phyloP scores from a whole-genome alignment of 2,329 filamentous ascomycete species.

The Fusarium bulbicola region DNA sequence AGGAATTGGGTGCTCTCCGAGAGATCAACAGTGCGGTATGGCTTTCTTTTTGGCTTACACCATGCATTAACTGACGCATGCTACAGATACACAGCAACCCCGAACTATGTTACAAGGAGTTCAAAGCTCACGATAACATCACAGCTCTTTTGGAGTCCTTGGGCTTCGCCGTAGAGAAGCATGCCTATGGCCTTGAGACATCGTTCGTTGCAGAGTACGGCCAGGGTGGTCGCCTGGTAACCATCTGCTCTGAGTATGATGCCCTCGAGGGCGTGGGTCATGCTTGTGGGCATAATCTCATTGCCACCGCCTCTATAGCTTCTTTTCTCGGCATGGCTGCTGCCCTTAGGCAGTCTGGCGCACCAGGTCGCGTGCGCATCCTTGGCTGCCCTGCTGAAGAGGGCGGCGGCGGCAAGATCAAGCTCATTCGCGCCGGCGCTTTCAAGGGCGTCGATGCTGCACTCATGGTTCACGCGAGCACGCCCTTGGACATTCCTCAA shows the following conservation, averaged over 20 bases:
- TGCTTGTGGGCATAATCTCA: not conserved
- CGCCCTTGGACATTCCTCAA: not conserved
- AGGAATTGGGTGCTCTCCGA: not conserved
- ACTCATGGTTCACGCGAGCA: not conserved
- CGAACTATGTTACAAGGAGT: not conserved
- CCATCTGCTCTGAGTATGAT: not conserved
- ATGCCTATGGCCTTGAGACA: not conserved
- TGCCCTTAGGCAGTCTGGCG: not conserved
- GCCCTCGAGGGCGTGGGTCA: not conserved
- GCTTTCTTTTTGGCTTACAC: not conserved
- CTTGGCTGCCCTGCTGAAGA: not conserved
- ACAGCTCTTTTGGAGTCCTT: not conserved
- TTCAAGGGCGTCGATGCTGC: not conserved
- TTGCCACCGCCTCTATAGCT: not conserved
- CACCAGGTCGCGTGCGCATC: not conserved
- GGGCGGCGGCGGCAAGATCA: not conserved
- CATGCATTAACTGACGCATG: not conserved
- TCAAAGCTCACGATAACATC: not conserved
- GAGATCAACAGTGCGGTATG: not conserved
- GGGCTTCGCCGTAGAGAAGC: not conserved
- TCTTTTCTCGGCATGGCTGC: not conserved
- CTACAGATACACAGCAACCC: not conserved
- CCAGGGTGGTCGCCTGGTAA: not conserved
- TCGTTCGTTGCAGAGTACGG: not conserved
- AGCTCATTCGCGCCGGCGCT: not conserved